Percentiles rank a stretch among this genome's conserved stretches.
phyloP scores from a whole-genome alignment of 805 yeast genomes.

The Sugiyamaella smithiae region DNA sequence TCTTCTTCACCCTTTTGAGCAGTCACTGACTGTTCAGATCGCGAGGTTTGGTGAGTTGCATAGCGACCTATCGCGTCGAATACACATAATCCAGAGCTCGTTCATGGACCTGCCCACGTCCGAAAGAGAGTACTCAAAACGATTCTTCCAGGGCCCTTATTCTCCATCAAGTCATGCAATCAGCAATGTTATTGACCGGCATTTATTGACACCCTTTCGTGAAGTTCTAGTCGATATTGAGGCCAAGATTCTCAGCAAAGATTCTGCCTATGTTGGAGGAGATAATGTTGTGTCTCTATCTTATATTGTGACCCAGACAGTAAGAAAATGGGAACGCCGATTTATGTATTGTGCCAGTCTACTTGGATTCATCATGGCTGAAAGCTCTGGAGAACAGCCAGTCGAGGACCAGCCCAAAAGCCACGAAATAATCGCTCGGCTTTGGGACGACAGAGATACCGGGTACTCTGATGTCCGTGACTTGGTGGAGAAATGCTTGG shows the following conservation, averaged over 20 bases:
- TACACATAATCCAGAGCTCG: constrained; percentile 14
- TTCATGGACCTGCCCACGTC: constrained; percentile 6
- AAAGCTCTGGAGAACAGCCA: neutral
- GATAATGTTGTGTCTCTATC: constrained; percentile 19
- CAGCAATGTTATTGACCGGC: constrained; percentile 6
- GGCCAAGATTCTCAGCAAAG: constrained; percentile 16
- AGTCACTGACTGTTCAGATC: constrained; percentile 17
- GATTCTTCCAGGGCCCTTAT: constrained; percentile 14
- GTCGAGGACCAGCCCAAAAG: constrained; percentile 7
- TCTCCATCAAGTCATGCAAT: constrained; percentile 17
- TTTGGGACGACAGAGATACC: constrained; percentile 14
- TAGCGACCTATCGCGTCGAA: constrained; percentile 10
- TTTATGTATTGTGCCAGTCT: constrained; percentile 18
- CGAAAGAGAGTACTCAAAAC: constrained; percentile 2
- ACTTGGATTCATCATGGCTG: constrained; percentile 13
- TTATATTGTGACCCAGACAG: constrained; percentile 17
- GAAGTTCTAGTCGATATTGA: constrained; percentile 19
- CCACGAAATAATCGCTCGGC: constrained; percentile 16
- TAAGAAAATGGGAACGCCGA: constrained; percentile 21
- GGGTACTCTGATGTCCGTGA: constrained; percentile 15
- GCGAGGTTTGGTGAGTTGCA: constrained; percentile 22
- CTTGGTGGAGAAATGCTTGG: constrained; percentile 16
- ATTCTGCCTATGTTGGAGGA: constrained; percentile 22
- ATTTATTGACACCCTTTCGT: constrained; percentile 14
- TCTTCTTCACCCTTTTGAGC: constrained; percentile 24